Conservation (phyloP, 441 rosid genomes). For the Mallotus repandus region DNA sequence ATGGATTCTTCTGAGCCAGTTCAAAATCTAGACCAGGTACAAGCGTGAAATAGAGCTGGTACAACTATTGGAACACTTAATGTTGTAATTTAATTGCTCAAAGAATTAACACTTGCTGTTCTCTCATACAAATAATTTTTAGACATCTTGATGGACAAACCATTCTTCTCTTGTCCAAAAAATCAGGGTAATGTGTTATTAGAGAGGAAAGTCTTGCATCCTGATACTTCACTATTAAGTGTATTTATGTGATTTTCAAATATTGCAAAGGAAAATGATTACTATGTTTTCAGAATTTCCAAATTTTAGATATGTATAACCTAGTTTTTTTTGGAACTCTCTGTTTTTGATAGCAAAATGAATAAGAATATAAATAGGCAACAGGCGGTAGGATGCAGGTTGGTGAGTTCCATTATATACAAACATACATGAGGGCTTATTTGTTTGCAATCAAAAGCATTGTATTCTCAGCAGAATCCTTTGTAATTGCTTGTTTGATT, state of each 20-base stretch:
- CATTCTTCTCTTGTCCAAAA: background rate
- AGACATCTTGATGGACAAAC: background rate
- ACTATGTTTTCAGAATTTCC: background rate
- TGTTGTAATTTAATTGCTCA: too few species aligned
- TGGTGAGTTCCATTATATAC: background rate
- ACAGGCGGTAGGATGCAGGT: background rate
- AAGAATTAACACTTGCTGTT: background rate
- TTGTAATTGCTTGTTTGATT: background rate
- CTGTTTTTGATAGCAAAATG: background rate
- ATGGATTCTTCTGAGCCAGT: conserved; percentile 72
- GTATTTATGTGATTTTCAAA: background rate
- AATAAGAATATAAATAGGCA: background rate
- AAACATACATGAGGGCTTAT: background rate
- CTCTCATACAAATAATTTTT: background rate
- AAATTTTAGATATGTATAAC: background rate
- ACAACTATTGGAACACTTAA: conserved; percentile 19
- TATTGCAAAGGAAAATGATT: background rate
- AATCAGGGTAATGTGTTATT: background rate
- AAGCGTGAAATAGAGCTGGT: background rate
- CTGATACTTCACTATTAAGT: background rate
- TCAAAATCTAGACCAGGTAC: conserved; percentile 70
- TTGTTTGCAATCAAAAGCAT: background rate
- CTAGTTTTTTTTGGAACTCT: background rate
- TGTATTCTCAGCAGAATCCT: background rate
- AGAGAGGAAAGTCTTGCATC: background rate